Evolutionary conservation across 2,329 filamentous ascomycete species (phyloP).

Genomic region (Fusarium piperis): DNA sequence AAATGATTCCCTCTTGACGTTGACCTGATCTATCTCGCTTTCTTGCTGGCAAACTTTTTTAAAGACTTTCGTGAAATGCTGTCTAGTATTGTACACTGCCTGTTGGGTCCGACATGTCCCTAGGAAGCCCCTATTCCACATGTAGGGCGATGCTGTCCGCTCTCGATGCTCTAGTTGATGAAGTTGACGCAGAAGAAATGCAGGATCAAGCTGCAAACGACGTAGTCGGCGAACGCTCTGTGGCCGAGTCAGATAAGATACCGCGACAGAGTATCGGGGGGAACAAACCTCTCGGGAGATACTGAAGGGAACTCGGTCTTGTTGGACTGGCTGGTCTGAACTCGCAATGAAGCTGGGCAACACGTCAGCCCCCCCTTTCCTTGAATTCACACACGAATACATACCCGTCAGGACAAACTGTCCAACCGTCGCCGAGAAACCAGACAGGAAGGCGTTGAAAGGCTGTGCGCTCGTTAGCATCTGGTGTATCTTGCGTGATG

Average conservation of each 20-base stretch:
- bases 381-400: conserved; percentile 39
- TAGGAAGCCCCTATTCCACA: conserved; percentile 3
- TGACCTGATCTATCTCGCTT: conserved; percentile 31
- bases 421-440: conserved; percentile 92
- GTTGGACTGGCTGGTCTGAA: conserved; percentile 89
- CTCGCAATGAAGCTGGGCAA: conserved; percentile 74
- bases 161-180: conserved; percentile 76
- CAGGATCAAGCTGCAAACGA: conserved; percentile 92
- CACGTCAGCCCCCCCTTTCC: conserved; percentile 12
- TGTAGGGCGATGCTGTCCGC: background rate
- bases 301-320: conserved; percentile 79
- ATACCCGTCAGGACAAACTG: conserved; percentile 95
- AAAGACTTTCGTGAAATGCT: conserved; percentile 32
- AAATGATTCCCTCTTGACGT: conserved; percentile 42
- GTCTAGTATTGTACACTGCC: conserved; percentile 35
- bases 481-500: too few relatives aligned
- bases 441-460: conserved; percentile 98
- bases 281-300: conserved; percentile 77
- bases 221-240: conserved; percentile 95
- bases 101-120: conserved; percentile 16
- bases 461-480: conserved; percentile 67
- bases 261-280: too few relatives aligned
- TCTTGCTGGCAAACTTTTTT: conserved; percentile 34
- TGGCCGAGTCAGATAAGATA: conserved; percentile 25
- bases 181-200: conserved; percentile 99